Evolutionary conservation across 2,329 filamentous ascomycete species (phyloP).

Genomic region (Rhytidhysteron rufulum): DNA sequence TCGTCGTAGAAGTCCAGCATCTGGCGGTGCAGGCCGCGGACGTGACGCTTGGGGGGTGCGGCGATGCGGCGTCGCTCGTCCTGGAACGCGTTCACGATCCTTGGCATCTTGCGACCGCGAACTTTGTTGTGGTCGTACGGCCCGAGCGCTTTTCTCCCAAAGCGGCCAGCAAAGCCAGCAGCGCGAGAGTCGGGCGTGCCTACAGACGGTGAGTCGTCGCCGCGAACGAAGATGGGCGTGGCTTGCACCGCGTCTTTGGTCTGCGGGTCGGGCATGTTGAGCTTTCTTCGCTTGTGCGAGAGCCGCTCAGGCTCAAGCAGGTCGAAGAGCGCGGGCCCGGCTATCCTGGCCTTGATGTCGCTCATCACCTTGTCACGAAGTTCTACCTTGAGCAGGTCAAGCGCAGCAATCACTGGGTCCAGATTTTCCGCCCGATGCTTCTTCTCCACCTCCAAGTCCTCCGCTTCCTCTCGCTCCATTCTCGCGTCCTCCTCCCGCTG

Average conservation of each 20-base stretch:
- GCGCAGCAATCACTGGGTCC: constrained; percentile 83
- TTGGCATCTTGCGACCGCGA: constrained; percentile 36
- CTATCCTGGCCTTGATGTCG: constrained; percentile 84
- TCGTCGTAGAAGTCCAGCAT: constrained; percentile 71
- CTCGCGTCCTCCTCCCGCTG: constrained; percentile 65
- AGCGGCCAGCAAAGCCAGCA: constrained; percentile 36
- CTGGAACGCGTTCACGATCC: constrained; percentile 43
- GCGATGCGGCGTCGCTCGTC: constrained; percentile 59
- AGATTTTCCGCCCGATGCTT: constrained; percentile 80
- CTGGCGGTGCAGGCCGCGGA: constrained; percentile 75
- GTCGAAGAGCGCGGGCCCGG: constrained; percentile 73
- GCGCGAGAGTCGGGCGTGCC: constrained; percentile 58
- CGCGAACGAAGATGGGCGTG: constrained; percentile 50
- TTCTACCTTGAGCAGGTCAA: constrained; percentile 74
- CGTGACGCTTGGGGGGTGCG: constrained; percentile 54
- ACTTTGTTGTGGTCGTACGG: constrained; percentile 42
- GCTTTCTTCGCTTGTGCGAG: constrained; percentile 69
- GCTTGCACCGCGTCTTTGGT: constrained; percentile 54
- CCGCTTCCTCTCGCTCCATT: constrained; percentile 67
- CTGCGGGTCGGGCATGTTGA: constrained; percentile 69
- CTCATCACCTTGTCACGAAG: constrained; percentile 81
- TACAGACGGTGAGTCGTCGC: constrained; percentile 58
- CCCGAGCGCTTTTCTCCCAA: constrained; percentile 40
- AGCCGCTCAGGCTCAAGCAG: constrained; percentile 82
- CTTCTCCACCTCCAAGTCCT: constrained; percentile 87